Conservation (phyloP, 2,329 filamentous ascomycete genomes). For the Zymoseptoria brevis region DNA sequence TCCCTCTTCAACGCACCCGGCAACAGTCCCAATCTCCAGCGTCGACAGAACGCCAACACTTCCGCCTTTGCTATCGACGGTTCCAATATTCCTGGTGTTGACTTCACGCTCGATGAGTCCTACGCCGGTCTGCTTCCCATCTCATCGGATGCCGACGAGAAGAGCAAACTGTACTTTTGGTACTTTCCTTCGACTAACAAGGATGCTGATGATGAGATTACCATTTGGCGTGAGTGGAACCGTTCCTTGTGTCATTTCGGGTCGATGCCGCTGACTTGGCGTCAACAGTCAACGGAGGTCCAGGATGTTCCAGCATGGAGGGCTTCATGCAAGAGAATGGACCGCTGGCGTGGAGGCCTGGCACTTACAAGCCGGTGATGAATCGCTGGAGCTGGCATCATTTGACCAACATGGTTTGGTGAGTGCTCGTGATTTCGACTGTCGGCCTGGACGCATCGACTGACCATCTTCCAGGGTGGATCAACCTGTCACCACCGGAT, state of each 20-base stretch:
- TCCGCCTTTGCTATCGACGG: constrained; percentile 22
- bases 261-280: constrained; percentile 37
- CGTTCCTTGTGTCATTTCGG: constrained; percentile 11
- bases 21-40: not conserved
- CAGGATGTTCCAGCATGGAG: constrained; percentile 12
- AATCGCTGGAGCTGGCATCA: constrained; percentile 46
- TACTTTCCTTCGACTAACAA: constrained; percentile 47
- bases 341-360: constrained; percentile 36
- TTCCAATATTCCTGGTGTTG: constrained; percentile 29
- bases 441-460: not conserved
- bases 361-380: constrained; percentile 31
- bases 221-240: constrained; percentile 37
- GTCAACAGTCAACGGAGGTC: constrained; percentile 34
- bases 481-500: constrained; percentile 44
- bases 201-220: constrained; percentile 42
- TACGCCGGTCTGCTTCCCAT: constrained; percentile 48
- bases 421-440: not conserved
- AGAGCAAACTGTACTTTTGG: constrained; percentile 47
- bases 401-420: constrained; percentile 66
- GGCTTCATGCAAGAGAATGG: constrained; percentile 15
- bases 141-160: constrained; percentile 38
- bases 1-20: not conserved
- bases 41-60: constrained; percentile 20
- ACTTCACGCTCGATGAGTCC: constrained; percentile 39
- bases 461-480: constrained; percentile 30